Base-by-base conservation (phyloP, 2,329 filamentous ascomycete species). In the Fusarium anguioides region DNA sequence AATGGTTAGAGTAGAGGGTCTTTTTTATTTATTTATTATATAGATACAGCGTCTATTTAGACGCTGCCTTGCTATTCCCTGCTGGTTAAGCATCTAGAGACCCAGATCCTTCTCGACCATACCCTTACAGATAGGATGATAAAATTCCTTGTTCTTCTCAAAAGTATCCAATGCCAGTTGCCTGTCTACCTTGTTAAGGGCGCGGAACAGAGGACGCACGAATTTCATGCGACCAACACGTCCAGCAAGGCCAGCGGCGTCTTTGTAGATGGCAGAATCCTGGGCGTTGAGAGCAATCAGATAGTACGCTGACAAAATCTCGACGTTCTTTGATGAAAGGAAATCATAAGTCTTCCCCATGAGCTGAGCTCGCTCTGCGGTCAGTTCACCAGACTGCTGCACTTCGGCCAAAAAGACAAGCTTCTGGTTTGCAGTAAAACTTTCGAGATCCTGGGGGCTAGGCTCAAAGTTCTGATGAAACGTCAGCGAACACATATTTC, bases 211-310 rank as follows among this genome's bases (percentile, higher is more conserved):
- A 21, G 95, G 93, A 45, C 95, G 85, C 60, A 98, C 95, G 78
- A 95, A 98, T 86, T 98, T 98, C 96, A 99, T 98, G 57, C 96
- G 84, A 14, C 96, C 96, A 23, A 97, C 94, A 50, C 85, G 84
- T 29, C 92, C 92, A 36, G 98, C 82, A 54, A 97, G 82, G 59
- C 92, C 87, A 2, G 91, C 89, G 1, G 93, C 88, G 3, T 90
- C 89, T 60, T 87, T 76, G 73, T 95, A 93, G 35, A 91, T 87
- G 57, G 83, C 86, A 49, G 84, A 78, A 72, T 94, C 92, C 57
- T 89, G 87, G 14, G 92, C 91, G 72, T 87, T 87, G 74, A 99
- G 85, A 2, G 92, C 92, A 31, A 97, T 86, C 52, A 88, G 86
- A 74, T 93, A 91, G 80, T 93, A 98, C 2, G 94, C 87, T 17